Percentiles rank a stretch among this genome's conserved stretches.
phyloP scores from a whole-genome alignment of 148 eudicot genomes.

The Drosera capensis region DNA sequence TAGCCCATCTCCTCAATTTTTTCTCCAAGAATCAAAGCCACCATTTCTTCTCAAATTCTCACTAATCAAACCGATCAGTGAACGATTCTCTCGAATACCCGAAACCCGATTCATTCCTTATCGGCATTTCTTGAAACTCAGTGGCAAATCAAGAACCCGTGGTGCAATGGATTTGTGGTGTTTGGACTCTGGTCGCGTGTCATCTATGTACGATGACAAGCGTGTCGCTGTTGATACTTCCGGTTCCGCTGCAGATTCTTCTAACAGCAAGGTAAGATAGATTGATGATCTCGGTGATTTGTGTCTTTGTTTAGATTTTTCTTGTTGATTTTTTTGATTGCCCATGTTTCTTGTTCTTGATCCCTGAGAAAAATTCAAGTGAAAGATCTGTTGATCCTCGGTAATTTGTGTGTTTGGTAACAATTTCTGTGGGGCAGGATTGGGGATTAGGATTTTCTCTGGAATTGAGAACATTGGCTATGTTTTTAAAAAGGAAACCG shows the following conservation, averaged over 20 bases:
- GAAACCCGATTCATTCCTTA: background rate
- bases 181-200: constrained; percentile 52
- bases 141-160: background rate
- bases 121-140: background rate
- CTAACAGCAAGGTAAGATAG: background rate
- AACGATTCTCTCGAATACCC: background rate
- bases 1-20: constrained; percentile 2
- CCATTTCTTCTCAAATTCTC: background rate
- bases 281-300: constrained; percentile 15
- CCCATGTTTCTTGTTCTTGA: background rate
- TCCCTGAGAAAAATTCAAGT: background rate
- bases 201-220: constrained; percentile 22
- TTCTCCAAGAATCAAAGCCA: background rate
- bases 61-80: background rate
- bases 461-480: too few relatives aligned
- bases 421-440: too few relatives aligned
- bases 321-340: background rate
- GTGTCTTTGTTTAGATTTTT: too few relatives aligned
- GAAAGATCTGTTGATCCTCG: background rate
- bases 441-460: too few relatives aligned
- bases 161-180: constrained; percentile 56
- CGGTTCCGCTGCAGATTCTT: constrained; percentile 9
- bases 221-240: too few relatives aligned
- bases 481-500: too few relatives aligned
- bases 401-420: background rate